These are phyloP conservation scores for Paraglomus occultum DNA, from an alignment of 192 early-diverging fungal genomes.

Conservation along the genomic window DNA sequence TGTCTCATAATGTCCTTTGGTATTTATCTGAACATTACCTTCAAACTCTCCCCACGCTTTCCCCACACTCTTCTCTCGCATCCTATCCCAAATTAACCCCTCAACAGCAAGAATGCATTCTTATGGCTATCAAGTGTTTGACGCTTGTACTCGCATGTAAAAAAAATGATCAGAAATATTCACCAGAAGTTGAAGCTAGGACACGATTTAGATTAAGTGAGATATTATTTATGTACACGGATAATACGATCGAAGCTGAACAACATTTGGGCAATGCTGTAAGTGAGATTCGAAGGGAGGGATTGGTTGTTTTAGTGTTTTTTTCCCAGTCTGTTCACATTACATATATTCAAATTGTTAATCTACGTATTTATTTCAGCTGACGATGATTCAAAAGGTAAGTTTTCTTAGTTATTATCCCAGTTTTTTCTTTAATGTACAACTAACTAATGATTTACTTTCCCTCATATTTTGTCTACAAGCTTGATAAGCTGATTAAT, in stretches of 20 bases:
- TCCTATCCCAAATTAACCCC: conserved; percentile 13
- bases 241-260: conserved; percentile 33
- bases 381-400: conserved; percentile 25
- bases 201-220: conserved; percentile 38
- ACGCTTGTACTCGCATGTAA: conserved; percentile 33
- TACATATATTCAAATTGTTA: too few relatives aligned
- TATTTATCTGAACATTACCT: conserved; percentile 26
- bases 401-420: background rate
- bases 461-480: background rate
- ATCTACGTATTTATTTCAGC: background rate
- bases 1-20: conserved; percentile 22
- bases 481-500: conserved; percentile 20
- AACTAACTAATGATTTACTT: background rate
- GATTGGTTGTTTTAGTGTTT: background rate
- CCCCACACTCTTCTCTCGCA: background rate
- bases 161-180: conserved; percentile 32
- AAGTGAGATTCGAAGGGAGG: background rate
- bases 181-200: conserved; percentile 29
- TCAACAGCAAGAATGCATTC: conserved; percentile 34
- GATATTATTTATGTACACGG: conserved; percentile 43
- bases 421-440: background rate
- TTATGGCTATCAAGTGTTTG: conserved; percentile 41
- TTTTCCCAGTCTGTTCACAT: too few relatives aligned
- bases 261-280: conserved; percentile 25
- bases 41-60: background rate